Evolutionary conservation across 371 early-diverging fungal genomes (phyloP).

Genomic region (Cokeromyces recurvatus): DNA sequence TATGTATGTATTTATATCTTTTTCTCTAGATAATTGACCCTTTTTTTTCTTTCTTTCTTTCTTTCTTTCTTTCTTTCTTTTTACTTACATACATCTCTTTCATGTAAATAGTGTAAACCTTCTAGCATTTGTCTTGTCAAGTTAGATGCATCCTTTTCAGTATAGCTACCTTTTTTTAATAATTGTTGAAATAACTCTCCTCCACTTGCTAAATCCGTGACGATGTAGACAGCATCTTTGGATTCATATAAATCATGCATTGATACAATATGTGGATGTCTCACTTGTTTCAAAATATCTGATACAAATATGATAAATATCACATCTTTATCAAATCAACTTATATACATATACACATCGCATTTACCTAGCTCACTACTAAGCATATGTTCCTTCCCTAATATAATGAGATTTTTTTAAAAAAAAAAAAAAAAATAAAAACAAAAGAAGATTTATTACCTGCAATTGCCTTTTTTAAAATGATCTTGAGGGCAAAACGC

Average conservation of each 20-base stretch:
- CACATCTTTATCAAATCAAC: no score
- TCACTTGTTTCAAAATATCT: conserved; percentile 72
- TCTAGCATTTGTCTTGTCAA: conserved; percentile 69
- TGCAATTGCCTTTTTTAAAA: conserved; percentile 63
- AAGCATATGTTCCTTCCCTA: conserved; percentile 82
- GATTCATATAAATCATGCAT: conserved; percentile 77
- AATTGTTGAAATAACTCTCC: conserved; percentile 87
- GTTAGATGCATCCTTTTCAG: conserved; percentile 69
- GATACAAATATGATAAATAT: not conserved
- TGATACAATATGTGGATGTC: conserved; percentile 78
- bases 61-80: no score
- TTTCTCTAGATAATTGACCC: no score
- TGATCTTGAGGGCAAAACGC: conserved; percentile 76
- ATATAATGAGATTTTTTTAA: no score
- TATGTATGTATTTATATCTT: no score
- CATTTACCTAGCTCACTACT: conserved; percentile 67
- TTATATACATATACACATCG: no score
- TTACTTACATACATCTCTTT: conserved; percentile 44
- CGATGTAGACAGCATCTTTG: conserved; percentile 74
- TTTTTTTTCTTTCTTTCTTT: no score
- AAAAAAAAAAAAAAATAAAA: not conserved
- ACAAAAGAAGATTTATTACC: no score
- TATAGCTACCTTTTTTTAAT: conserved; percentile 70
- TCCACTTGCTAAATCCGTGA: conserved; percentile 82
- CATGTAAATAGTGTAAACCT: conserved; percentile 79